Evolutionary conservation across 305 asterid species (phyloP), one percentile per base, ranked within the genome.

Genomic region (Galium porrigens): DNA sequence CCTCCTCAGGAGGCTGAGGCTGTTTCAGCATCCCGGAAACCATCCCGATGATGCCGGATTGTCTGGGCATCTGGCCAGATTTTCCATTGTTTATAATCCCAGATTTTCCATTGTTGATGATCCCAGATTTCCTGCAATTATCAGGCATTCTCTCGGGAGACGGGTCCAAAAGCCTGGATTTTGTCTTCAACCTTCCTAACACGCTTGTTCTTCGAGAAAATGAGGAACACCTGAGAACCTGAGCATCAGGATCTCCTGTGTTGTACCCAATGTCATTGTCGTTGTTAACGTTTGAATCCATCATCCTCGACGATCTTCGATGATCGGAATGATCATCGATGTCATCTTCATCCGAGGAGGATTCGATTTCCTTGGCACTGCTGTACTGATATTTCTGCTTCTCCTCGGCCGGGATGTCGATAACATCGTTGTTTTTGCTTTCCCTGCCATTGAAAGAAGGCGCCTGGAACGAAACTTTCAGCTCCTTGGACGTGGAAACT

Each of bases 131-230:
- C 42, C 37, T 1, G 53, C 9, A 48, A 5, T 48, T 70, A 27
- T 73, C 83, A 14, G 70, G 63, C 0, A 29, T n/a, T 30, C 42
- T 58, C 22, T 81, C 89, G 1, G 85, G 85, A 1, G 86, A 82
- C 0, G 85, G 95, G 68, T 94, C 97, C 57, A 89, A 75, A 49
- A 94, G 69, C 63, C 99, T 76, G 8, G 99, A 94, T 72, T 69
- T 79, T 0, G 99, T 89, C 70, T 86, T 94, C 70, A 72, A 27
- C 70, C 87, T 76, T 17, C 87, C 85, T 48, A 92, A 68, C 61
- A 72, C 53, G 58, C 86, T 80, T 1, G 68, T 72, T 69, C 85
- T 82, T 69, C 71, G 78, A 58, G 81, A 89, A 17, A 84, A 68
- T 0, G 99, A 86, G 1, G 89, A 78, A 72, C 96, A 89, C 63